A percentile compares a stretch with the other conserved stretches of the same genome.
These are phyloP conservation scores for Elongisporangium undulatum DNA, from an alignment of 352 stramenopile genomes.

Conservation along the genomic window DNA sequence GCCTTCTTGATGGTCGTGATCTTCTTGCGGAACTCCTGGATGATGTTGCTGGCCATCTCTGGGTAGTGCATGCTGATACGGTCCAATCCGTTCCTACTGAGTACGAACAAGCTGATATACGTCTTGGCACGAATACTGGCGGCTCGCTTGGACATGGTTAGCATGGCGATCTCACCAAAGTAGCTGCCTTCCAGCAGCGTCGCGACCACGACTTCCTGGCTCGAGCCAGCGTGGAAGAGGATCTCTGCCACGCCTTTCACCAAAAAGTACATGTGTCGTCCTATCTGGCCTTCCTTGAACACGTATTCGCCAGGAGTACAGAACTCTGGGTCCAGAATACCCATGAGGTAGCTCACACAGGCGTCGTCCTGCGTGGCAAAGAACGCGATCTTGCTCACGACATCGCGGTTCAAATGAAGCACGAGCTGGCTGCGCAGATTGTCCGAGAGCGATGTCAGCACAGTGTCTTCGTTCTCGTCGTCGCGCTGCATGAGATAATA, in stretches of 20 bases:
- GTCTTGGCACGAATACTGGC: conserved; percentile 79
- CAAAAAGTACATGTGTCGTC: conserved; percentile 83
- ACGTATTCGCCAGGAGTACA: conserved; percentile 76
- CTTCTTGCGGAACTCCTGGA: conserved; percentile 76
- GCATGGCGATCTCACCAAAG: conserved; percentile 82
- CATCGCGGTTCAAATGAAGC: conserved; percentile 73
- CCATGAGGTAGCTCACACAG: conserved; percentile 81
- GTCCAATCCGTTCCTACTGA: conserved; percentile 67
- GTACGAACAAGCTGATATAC: conserved; percentile 72
- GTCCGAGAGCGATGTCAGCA: conserved; percentile 66
- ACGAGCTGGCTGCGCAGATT: conserved; percentile 72
- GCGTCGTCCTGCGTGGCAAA: conserved; percentile 75
- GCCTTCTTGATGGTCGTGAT: conserved; percentile 75
- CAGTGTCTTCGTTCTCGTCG: conserved; percentile 66
- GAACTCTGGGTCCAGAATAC: conserved; percentile 74
- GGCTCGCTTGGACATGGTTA: conserved; percentile 71
- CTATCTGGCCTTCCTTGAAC: conserved; percentile 79
- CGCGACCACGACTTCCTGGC: conserved; percentile 48
- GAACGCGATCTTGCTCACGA: conserved; percentile 80
- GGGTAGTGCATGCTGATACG: conserved; percentile 73
- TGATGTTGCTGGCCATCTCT: conserved; percentile 73
- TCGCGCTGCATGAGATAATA: conserved; percentile 76
- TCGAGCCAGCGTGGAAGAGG: conserved; percentile 53
- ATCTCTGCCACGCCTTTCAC: conserved; percentile 72
- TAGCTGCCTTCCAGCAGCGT: conserved; percentile 69